phyloP scores from a whole-genome alignment of 192 early-diverging fungal species.

The Backusella westeae region DNA sequence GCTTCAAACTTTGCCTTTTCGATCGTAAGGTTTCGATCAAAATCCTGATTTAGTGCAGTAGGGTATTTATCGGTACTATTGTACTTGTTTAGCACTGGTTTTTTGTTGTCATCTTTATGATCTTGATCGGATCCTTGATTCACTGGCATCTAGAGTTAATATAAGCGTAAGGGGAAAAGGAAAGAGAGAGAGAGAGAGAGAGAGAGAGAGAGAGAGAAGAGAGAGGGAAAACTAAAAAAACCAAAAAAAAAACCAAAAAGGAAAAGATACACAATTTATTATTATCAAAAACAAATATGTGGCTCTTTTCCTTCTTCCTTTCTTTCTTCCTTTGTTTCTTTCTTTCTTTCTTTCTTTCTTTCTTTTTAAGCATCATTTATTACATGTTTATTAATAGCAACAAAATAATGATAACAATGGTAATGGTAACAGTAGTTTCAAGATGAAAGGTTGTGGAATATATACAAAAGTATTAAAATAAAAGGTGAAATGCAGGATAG shows the following conservation, averaged over 20 bases:
- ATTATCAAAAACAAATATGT: not conserved
- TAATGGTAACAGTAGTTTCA: not conserved
- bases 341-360: not conserved
- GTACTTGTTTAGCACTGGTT: slow-evolving; percentile 27
- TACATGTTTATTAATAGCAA: not conserved
- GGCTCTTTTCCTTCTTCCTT: not conserved
- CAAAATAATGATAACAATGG: not conserved
- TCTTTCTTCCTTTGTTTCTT: too few species aligned
- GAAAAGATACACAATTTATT: not conserved
- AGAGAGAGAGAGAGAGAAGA: not conserved
- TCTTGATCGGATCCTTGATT: slow-evolving; percentile 6
- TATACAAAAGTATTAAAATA: not conserved
- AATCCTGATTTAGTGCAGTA: slow-evolving; percentile 7
- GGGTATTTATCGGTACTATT: slow-evolving; percentile 26
- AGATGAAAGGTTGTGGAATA: not conserved
- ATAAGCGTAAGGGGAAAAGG: not conserved
- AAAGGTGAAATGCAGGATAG: slow-evolving; percentile 1
- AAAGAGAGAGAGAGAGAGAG: not conserved
- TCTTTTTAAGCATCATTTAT: not conserved
- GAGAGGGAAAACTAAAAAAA: not conserved
- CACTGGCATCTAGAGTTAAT: not conserved
- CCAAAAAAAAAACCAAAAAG: not conserved
- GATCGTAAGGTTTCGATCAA: slow-evolving; percentile 34
- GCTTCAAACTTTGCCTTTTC: slow-evolving; percentile 35
- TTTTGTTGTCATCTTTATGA: slow-evolving; percentile 4